These are phyloP conservation scores for Rhodamnia rubescens DNA, from an alignment of 345 rosid species.

Conservation along the genomic window DNA sequence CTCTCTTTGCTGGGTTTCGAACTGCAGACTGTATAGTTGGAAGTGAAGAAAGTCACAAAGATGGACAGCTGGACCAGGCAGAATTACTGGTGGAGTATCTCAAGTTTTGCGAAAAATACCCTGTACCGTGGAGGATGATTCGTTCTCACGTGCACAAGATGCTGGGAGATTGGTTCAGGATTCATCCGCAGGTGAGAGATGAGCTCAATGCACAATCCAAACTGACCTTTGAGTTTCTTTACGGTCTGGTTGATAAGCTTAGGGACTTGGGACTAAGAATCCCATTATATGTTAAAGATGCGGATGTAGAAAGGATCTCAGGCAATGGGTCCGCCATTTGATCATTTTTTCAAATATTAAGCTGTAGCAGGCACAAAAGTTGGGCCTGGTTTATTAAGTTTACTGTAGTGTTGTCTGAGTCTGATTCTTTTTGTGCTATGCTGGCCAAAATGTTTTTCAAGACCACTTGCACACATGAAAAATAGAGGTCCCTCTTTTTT, in stretches of 20 bases:
- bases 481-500: not conserved
- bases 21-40: conserved; percentile 50
- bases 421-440: not conserved
- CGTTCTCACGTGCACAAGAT: conserved; percentile 82
- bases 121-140: conserved; percentile 93
- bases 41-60: conserved; percentile 25
- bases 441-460: not conserved
- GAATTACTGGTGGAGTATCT: conserved; percentile 66
- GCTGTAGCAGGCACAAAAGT: not conserved
- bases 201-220: conserved; percentile 59
- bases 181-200: conserved; percentile 72
- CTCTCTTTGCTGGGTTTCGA: conserved; percentile 73
- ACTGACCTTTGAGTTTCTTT: conserved; percentile 74
- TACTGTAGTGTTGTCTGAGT: not conserved
- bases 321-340: conserved; percentile 4
- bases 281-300: conserved; percentile 54
- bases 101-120: conserved; percentile 73
- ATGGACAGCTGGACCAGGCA: conserved; percentile 68
- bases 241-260: conserved; percentile 50
- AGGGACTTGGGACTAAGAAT: conserved; percentile 51
- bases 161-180: conserved; percentile 81
- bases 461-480: not conserved
- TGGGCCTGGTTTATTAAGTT: not conserved
- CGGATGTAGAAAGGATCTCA: not conserved
- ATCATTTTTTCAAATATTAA: not conserved